Evolutionary conservation across 2,329 filamentous ascomycete species (phyloP), one percentile per base, ranked within the genome.

Genomic region (Trichoderma sp.): DNA sequence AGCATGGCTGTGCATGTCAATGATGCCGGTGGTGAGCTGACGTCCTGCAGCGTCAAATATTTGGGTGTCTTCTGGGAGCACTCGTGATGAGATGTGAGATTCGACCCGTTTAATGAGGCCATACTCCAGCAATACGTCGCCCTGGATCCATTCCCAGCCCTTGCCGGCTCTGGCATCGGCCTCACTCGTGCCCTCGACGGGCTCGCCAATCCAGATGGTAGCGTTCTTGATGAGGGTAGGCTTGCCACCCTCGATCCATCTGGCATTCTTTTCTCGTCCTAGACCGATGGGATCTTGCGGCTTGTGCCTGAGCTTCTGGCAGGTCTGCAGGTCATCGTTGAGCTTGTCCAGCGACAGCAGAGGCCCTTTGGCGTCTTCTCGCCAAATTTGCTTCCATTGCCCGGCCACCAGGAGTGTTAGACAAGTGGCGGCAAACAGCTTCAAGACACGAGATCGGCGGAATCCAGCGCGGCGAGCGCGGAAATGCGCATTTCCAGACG

Each of bases 1-100:
- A 2, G 91, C 87, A 80, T 94, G 92, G 41, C 88, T 91, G 82
- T 94, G 92, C 90, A 93, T 93, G 80, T 94, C 92, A 65, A 94
- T 90, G 78, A 94, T 91, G 18, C 92, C 92, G 8, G 87, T 87
- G 0, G 92, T 94, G 24, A 94, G 84, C 75, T 87, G 90, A 3
- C 90, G 88, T 1, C 92, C 91, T 31, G 86, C 81, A 5, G 90
- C 91, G 72, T 93, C 86, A 80, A 87, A 92, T 9, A 91, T 79
- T 5, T 88, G 77, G 0, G 85, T 86, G 65, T 89, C 85, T 3
- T 86, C 79, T 1, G 89, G 84, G 31, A 92, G 79, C 0, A 83
- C 81, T 3, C 81, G 79, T 8, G 81, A 75, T 0, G 84, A 81
- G 64, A 91, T 89, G 35, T 83, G 81, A 3, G 82, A 72, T 38